phyloP scores from a whole-genome alignment of 208 protist species.

The Acanthamoeba triangularis region DNA sequence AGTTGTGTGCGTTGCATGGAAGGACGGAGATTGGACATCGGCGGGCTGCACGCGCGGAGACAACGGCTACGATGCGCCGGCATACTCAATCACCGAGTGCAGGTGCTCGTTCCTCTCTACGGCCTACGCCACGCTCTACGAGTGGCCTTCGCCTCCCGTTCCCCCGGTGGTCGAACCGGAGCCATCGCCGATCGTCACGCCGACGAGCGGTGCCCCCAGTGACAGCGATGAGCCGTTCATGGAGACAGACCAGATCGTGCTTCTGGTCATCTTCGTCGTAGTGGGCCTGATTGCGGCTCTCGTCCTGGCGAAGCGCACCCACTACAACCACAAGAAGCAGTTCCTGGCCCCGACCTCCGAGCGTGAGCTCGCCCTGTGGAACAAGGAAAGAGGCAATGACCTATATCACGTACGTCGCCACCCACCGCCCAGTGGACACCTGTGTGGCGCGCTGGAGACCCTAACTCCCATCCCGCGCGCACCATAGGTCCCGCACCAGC shows the following conservation, averaged over 20 bases:
- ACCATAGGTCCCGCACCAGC: too few relatives aligned
- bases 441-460: too few relatives aligned
- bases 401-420: background rate
- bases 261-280: slow-evolving; percentile 24
- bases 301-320: background rate
- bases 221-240: background rate
- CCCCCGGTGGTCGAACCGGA: background rate
- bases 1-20: slow-evolving; percentile 52
- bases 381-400: slow-evolving; percentile 36
- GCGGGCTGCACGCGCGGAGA: background rate
- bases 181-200: background rate
- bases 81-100: slow-evolving; percentile 57
- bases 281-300: background rate
- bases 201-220: background rate
- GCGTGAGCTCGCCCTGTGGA: slow-evolving; percentile 17
- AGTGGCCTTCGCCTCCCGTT: background rate
- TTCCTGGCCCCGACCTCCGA: background rate
- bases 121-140: slow-evolving; percentile 63
- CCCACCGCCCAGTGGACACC: too few relatives aligned
- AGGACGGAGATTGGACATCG: slow-evolving; percentile 4
- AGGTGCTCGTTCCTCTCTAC: background rate
- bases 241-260: slow-evolving; percentile 44
- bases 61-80: background rate
- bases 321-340: slow-evolving; percentile 2
- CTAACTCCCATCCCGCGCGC: background rate